These are phyloP conservation scores for Jacaranda mimosifolia DNA, from an alignment of 257 asterid species.

Conservation along the genomic window DNA sequence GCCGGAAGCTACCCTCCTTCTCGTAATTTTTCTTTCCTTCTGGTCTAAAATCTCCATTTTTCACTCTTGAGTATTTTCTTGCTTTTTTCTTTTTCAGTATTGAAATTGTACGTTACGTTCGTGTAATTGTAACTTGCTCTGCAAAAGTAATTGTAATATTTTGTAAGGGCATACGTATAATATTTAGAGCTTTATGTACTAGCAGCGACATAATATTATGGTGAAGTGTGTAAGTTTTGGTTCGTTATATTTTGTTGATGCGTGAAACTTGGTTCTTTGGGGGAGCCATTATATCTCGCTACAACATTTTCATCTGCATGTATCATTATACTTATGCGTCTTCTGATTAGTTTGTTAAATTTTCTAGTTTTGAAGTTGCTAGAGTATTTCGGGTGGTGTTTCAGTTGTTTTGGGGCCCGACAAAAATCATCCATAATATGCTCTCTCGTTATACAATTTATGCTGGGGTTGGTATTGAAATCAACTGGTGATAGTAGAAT, in stretches of 20 bases:
- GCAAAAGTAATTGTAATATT: not conserved
- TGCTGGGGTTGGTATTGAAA: not conserved
- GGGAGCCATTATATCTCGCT: not conserved
- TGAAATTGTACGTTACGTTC: not conserved
- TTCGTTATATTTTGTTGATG: not conserved
- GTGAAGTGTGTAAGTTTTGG: not conserved
- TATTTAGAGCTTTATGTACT: conserved; percentile 27
- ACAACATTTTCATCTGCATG: conserved; percentile 22
- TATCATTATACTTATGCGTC: not conserved
- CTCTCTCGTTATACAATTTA: not conserved
- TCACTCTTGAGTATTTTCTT: not conserved
- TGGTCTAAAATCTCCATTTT: not conserved
- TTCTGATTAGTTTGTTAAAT: not conserved
- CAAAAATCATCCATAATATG: not conserved
- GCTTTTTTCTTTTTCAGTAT: not conserved
- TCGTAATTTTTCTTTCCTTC: conserved; percentile 55
- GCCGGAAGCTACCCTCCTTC: conserved; percentile 93
- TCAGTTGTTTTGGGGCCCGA: not conserved
- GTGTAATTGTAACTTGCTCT: too few species aligned
- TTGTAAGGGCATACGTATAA: not conserved
- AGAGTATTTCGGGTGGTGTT: not conserved
- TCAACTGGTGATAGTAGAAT: not conserved
- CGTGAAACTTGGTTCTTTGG: not conserved
- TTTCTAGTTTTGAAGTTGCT: conserved; percentile 4
- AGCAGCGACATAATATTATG: not conserved